These are phyloP conservation scores for Fusarium sp. DNA, from an alignment of 2,329 filamentous ascomycete genomes.

Conservation along the genomic window DNA sequence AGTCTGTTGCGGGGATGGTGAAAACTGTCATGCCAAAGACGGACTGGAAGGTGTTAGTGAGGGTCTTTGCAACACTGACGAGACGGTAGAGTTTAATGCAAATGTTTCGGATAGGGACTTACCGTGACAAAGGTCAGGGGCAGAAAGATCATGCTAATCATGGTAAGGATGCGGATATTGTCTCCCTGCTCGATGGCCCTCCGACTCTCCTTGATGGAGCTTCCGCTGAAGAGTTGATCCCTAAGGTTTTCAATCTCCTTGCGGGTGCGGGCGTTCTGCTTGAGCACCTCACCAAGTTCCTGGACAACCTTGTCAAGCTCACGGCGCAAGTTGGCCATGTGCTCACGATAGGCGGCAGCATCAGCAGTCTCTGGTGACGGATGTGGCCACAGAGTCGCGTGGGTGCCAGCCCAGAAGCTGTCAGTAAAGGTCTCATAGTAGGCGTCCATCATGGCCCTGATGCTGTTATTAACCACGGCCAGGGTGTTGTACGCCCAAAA, in stretches of 20 bases:
- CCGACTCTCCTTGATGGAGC: conserved; percentile 70
- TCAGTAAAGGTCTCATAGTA: conserved; percentile 69
- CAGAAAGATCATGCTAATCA: conserved; percentile 71
- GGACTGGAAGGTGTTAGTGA: conserved; percentile 46
- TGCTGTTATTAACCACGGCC: conserved; percentile 69
- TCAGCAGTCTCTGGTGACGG: conserved; percentile 57
- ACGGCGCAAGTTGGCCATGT: conserved; percentile 58
- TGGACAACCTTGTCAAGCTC: conserved; percentile 65
- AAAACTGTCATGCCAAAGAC: conserved; percentile 67
- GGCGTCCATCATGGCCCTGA: conserved; percentile 67
- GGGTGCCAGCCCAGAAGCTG: conserved; percentile 68
- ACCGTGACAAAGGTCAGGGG: conserved; percentile 71
- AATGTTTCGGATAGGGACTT: conserved; percentile 26
- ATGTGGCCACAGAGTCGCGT: conserved; percentile 68
- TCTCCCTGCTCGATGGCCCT: conserved; percentile 73
- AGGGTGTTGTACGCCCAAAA: conserved; percentile 73
- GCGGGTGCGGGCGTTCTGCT: conserved; percentile 64
- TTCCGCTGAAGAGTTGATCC: conserved; percentile 73
- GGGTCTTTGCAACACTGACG: background rate
- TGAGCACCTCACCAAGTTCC: conserved; percentile 59
- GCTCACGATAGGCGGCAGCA: conserved; percentile 61
- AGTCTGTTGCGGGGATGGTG: conserved; percentile 55
- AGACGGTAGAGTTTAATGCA: background rate
- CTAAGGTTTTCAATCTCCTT: conserved; percentile 68
- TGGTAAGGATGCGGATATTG: conserved; percentile 70